A percentile compares a stretch with the other conserved stretches of the same genome.
Conservation (phyloP, 495 filamentous ascomycete species). For the Pseudotulostoma volvatum region DNA sequence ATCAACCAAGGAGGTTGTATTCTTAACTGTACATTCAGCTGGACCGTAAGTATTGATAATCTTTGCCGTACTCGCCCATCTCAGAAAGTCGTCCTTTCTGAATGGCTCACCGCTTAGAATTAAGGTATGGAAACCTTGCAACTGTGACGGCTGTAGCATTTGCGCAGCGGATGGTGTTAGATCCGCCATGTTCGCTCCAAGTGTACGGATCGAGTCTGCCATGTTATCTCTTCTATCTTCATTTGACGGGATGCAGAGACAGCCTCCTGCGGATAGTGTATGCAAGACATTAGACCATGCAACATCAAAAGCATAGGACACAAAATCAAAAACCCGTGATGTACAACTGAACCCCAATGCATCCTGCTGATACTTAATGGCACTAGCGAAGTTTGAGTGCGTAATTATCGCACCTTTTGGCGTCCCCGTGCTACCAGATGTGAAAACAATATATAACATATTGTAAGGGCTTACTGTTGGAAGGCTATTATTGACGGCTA, state of each 20-base stretch:
- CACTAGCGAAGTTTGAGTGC: constrained; percentile 23
- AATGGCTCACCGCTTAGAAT: constrained; percentile 11
- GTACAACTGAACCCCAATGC: neutral
- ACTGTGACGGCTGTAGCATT: constrained; percentile 4
- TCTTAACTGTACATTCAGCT: constrained; percentile 26
- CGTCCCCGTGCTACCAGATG: constrained; percentile 28
- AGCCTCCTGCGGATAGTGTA: constrained; percentile 2
- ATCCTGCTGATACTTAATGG: constrained; percentile 1
- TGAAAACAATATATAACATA: constrained; percentile 28
- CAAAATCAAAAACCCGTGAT: constrained; percentile 6
- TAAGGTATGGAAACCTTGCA: constrained; percentile 9
- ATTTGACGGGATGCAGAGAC: constrained; percentile 7
- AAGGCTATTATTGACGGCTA: too few relatives aligned
- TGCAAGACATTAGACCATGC: constrained; percentile 2
- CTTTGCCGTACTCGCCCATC: constrained; percentile 19
- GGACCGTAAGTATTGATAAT: too few relatives aligned
- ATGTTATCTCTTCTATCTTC: constrained; percentile 1
- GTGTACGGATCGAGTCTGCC: neutral
- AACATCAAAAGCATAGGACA: constrained; percentile 9
- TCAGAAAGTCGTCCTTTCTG: constrained; percentile 5
- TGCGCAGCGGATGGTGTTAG: constrained; percentile 6
- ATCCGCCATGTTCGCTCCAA: neutral
- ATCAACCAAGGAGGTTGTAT: neutral
- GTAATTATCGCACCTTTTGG: constrained; percentile 31
- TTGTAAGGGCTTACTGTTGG: too few relatives aligned